Base-by-base conservation (phyloP, 768 basidiomycete species). In the Jaapia argillacea region DNA sequence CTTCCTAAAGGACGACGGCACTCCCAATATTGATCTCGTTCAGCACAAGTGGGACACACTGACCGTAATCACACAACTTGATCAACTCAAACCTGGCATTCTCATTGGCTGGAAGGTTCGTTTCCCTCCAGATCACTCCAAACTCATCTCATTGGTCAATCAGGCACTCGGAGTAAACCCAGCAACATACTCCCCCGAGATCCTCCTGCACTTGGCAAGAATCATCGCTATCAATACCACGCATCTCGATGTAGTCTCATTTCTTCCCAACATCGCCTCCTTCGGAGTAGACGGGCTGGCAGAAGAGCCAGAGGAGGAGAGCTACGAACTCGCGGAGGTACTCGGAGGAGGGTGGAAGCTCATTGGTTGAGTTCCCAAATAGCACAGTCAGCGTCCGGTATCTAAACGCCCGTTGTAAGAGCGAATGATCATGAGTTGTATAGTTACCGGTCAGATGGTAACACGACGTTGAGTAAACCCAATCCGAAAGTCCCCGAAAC, bases 101-200 rank as follows among this genome's bases (percentile, higher is more conserved):
- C 31, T 60, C 2, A 50, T 66, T 14, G 63, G 52, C 10, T 65
- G 64, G 64, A 63, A 58, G 59, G 64, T 63, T 22, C 4, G 56
- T 37, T 21, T 44, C 6, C n/a, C n/a, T n/a, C n/a, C n/a, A n/a
- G n/a, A n/a, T n/a, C n/a, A n/a, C n/a, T n/a, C n/a, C n/a, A n/a
- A n/a, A n/a, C n/a, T n/a, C n/a, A n/a, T n/a, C n/a, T n/a, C n/a
- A n/a, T n/a, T n/a, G n/a, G n/a, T n/a, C n/a, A n/a, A n/a, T n/a
- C n/a, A n/a, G 31, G 31, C 31, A 16, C 31, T 33, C 31, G 31
- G 10, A 16, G 10, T 33, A 10, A 16, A 33, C 31, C 31, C 31
- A 16, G 10, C 10, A 16, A 33, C 31, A 16, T 33, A 10, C 31
- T 10, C 31, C 10, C 31, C 31, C 31, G 31, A 33, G 31, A 33